Percentiles rank a stretch among this genome's conserved stretches.
Conservation (phyloP, 768 basidiomycete genomes). For the Leucosporidium yakuticum region DNA sequence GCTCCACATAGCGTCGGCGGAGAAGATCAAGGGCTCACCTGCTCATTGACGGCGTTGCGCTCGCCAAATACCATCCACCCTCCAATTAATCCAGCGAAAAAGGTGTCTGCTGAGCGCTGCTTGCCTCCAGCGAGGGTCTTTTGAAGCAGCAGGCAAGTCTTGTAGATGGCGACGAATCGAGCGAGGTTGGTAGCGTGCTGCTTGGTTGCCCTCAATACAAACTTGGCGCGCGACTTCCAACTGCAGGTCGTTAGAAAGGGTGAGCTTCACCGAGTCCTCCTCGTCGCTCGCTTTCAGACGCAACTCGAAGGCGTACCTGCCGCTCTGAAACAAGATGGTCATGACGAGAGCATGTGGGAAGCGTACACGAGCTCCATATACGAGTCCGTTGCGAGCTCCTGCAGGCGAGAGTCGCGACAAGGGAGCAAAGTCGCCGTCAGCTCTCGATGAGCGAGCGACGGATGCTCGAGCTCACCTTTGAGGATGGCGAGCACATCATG, state of each 20-base stretch:
- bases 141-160: slow-evolving; percentile 74
- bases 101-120: slow-evolving; percentile 71
- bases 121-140: slow-evolving; percentile 60
- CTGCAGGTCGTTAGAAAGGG: slow-evolving; percentile 45
- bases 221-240: slow-evolving; percentile 60
- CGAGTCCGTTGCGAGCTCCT: slow-evolving; percentile 64
- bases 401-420: neutral
- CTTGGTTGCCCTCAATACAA: slow-evolving; percentile 76
- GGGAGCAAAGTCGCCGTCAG: neutral
- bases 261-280: neutral
- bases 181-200: slow-evolving; percentile 88
- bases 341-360: slow-evolving; percentile 96
- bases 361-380: slow-evolving; percentile 82
- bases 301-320: slow-evolving; percentile 57
- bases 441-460: neutral
- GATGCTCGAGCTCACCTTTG: slow-evolving; percentile 60
- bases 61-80: slow-evolving; percentile 72
- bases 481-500: slow-evolving; percentile 88
- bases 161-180: slow-evolving; percentile 91
- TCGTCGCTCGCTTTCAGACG: too few relatives aligned
- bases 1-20: neutral
- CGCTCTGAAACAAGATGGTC: slow-evolving; percentile 87
- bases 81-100: slow-evolving; percentile 85
- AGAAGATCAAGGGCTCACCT: slow-evolving; percentile 51
- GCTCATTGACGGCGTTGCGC: slow-evolving; percentile 80